Base-by-base conservation (phyloP, 805 yeast genomes). In the Saccharomycopsis selenospora region DNA sequence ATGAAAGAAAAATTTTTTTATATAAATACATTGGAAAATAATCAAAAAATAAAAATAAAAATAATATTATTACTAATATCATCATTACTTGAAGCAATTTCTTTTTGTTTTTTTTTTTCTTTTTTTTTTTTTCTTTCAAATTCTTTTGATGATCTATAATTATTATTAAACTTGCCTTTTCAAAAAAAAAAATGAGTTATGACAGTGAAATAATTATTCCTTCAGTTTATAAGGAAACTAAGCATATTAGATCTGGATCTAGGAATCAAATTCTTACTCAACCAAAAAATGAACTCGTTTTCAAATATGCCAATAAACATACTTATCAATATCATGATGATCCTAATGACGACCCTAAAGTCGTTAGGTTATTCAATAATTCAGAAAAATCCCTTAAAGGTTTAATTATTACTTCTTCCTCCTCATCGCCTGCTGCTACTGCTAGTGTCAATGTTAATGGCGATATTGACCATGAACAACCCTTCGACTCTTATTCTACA, bases 331-430 rank as follows among this genome's bases (percentile, higher is more conserved):
- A 33, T 14, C 38, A 33, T 10, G 38, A 33, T 14, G 38, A 33
- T 33, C 38, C 38, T 10, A 33, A 33, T 14, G n/a, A 20, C 38
- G 38, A 33, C 17, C 38, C 38, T 20, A 33, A 33, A 33, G 38
- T 33, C 38, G 17, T 33, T 20, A 33, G 17, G 38, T 17, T 33
- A 6, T 33, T 33, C n/a, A 33, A 14, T 20, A 33, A 33, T 20
- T 33, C 38, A 6, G 20, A 14, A 20, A 33, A 33, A 14, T 33
- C 38, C 10, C 38, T 33, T 14, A 33, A 33, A 6, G 38, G 38
- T 17, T 14, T 33, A 17, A 33, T 33, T 20, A 17, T 33, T 33
- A 20, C 38, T 10, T 14, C 20, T 20, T 33, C 38, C 6, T 6
- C 38, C 38, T 33, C 38, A 14, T 17, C 17, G 18, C 20, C 38